These are phyloP conservation scores for Cytospora piceae DNA, from an alignment of 2,329 filamentous ascomycete species.

Conservation along the genomic window DNA sequence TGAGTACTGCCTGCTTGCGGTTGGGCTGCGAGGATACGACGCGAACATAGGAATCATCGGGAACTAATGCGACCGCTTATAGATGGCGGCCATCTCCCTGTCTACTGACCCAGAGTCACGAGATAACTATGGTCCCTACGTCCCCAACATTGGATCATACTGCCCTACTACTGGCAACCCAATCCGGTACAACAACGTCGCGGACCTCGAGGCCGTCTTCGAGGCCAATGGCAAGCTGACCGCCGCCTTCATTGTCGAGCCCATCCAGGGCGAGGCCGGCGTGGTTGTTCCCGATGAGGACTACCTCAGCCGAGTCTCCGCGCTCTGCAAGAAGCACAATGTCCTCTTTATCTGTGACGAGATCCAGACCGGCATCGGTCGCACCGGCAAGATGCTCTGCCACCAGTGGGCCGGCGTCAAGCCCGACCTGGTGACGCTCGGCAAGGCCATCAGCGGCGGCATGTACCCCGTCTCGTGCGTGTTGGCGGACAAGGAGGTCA, in stretches of 20 bases:
- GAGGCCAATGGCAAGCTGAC: slow-evolving; percentile 80
- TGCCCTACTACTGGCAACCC: slow-evolving; percentile 75
- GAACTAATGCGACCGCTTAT: slow-evolving; percentile 21
- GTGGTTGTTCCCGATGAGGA: slow-evolving; percentile 92
- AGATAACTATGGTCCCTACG: slow-evolving; percentile 95
- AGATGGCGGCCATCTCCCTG: slow-evolving; percentile 94
- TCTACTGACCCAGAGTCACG: slow-evolving; percentile 94
- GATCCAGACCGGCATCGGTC: slow-evolving; percentile 96
- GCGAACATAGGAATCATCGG: slow-evolving; percentile 17
- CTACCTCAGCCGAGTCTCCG: slow-evolving; percentile 80
- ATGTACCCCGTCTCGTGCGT: slow-evolving; percentile 96
- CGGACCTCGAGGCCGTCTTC: slow-evolving; percentile 77
- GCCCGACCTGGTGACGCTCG: slow-evolving; percentile 91
- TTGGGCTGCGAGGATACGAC: slow-evolving; percentile 5
- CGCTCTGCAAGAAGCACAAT: slow-evolving; percentile 92
- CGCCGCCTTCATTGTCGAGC: slow-evolving; percentile 92
- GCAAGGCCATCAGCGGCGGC: slow-evolving; percentile 96
- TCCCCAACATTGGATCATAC: slow-evolving; percentile 81
- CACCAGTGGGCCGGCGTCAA: slow-evolving; percentile 94
- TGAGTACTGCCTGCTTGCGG: slow-evolving; percentile 50
- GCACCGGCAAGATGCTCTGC: slow-evolving; percentile 92
- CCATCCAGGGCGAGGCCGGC: slow-evolving; percentile 95
- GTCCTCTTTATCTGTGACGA: slow-evolving; percentile 96
- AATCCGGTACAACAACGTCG: slow-evolving; percentile 85
- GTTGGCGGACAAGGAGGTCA: slow-evolving; percentile 83